Conservation (phyloP, 2,329 filamentous ascomycete species). For the Trichoderma lentiforme region DNA sequence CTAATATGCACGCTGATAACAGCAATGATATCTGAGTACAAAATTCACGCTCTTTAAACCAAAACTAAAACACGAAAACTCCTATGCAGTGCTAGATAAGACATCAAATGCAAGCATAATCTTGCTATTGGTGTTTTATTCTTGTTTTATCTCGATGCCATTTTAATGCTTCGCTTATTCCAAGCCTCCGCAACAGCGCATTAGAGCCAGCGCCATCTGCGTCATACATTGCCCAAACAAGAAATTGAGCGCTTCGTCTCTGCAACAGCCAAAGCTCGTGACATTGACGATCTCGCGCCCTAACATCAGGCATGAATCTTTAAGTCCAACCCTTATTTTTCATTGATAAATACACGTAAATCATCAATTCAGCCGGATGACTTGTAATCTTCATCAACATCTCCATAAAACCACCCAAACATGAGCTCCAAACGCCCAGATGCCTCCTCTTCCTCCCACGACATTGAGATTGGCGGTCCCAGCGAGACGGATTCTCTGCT, state of each 20-base stretch:
- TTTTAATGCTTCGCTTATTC: background rate
- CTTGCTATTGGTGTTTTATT: background rate
- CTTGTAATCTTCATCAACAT: background rate
- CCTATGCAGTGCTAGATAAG: background rate
- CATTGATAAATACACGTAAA: background rate
- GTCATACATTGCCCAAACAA: constrained; percentile 1
- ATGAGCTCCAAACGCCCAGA: constrained; percentile 12
- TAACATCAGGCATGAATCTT: background rate
- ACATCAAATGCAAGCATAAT: background rate
- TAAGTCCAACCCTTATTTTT: background rate
- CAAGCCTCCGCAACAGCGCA: constrained; percentile 1
- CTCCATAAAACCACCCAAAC: background rate
- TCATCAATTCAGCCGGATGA: background rate
- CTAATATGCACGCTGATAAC: background rate
- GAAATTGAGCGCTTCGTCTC: constrained; percentile 6
- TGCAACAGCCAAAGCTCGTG: background rate
- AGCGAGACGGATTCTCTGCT: constrained; percentile 41
- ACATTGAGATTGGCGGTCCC: background rate
- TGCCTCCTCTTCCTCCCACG: background rate
- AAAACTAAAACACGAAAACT: background rate
- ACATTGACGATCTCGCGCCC: background rate
- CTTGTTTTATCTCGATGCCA: background rate
- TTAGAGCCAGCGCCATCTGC: constrained; percentile 17
- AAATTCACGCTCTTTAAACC: background rate
- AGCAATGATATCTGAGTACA: background rate